Base-by-base conservation (phyloP, 371 early-diverging fungal genomes). In the Syncephalastrum sp. region DNA sequence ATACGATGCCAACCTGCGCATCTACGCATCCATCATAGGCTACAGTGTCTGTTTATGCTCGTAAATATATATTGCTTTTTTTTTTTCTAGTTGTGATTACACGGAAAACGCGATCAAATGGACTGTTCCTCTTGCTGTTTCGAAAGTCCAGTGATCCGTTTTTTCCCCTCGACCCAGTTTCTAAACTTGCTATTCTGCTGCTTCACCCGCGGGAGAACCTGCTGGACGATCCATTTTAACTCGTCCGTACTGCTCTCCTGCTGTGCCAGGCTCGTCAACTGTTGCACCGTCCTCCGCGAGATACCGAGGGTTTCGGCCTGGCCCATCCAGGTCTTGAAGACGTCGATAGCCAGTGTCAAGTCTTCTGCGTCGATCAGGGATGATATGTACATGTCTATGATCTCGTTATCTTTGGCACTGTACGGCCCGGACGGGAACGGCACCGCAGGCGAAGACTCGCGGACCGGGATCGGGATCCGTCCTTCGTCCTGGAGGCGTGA, bases 351-450 rank as follows among this genome's bases (percentile, higher is more conserved):
- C n/a, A 79, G 60, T 2, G 75, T 69, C 6, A 75, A 25, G 41
- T 79, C 63, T 63, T 79, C 71, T 13, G 66, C 56, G 52, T 72
- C 72, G 8, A 79, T 24, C 16, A 76, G 46, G 0, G 77, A 57
- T 8, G 55, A 53, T 23, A 79, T 24, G 29, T 70, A 79, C 24
- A 67, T 67, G 50, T 79, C 64, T 16, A 79, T 76, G 56, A 79
- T 72, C 14, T 61, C 46, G 29, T 64, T 63, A 50, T 79, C 80
- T 10, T 61, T n/a, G 17, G 33, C n/a, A 16, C 58, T 65, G 47
- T 79, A 79, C 24, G 80, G 80, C 10, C 64, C 74, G 4, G 77
- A 65, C 1, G 77, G 80, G 60, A 79, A 76, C 0, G 80, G 74
- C 5, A 72, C 64, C 16, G 70, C 65, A 0, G 59, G 61, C 1